phyloP scores from a whole-genome alignment of 1,139 yeast species.

The Saccharomyces hybrid region DNA sequence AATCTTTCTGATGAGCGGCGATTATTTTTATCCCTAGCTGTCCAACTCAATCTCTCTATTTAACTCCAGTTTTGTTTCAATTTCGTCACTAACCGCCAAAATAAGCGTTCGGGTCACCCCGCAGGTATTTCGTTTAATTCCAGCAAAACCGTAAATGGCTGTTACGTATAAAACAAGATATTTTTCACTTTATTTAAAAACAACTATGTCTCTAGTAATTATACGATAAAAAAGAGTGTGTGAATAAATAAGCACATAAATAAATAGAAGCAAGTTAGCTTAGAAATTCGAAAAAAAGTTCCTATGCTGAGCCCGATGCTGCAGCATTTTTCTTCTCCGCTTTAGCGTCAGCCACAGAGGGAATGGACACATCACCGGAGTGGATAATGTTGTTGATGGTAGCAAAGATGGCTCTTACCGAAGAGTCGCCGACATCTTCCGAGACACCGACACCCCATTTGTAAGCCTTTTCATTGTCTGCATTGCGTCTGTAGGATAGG shows the following conservation, averaged over 20 bases:
- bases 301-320: conserved; percentile 4
- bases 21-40: not conserved
- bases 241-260: not conserved
- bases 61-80: not conserved
- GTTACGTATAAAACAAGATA: not conserved
- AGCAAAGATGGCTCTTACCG: conserved; percentile 71
- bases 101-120: not conserved
- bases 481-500: conserved; percentile 39
- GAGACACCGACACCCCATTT: conserved; percentile 95
- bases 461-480: conserved; percentile 39
- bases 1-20: not conserved
- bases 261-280: not conserved
- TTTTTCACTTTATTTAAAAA: not conserved
- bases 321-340: conserved; percentile 7
- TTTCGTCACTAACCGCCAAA: conserved; percentile 1
- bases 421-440: conserved; percentile 87
- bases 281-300: not conserved
- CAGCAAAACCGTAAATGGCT: not conserved
- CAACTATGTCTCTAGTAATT: not conserved
- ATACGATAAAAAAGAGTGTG: not conserved
- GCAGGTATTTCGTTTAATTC: not conserved
- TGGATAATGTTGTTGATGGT: conserved; percentile 48
- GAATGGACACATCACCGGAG: conserved; percentile 28
- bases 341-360: conserved; percentile 12
- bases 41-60: not conserved